phyloP scores from a whole-genome alignment of 306 rosid species.

The Parietaria judaica region DNA sequence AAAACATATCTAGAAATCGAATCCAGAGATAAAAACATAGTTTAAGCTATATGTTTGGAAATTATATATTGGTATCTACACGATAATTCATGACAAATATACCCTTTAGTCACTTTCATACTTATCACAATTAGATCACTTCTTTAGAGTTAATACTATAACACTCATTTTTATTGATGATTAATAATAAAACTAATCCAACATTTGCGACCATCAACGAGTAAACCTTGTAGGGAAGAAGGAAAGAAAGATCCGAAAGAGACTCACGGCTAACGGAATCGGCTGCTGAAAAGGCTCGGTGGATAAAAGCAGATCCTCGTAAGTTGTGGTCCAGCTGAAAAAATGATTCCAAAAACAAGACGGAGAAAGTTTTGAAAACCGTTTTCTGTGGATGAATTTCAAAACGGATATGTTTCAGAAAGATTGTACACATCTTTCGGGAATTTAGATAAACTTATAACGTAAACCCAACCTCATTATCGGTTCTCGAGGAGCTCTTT shows the following conservation, averaged over 20 bases:
- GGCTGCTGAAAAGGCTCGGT: conserved; percentile 39
- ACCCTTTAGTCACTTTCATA: no score
- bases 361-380: background rate
- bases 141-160: no score
- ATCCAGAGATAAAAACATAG: no score
- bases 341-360: conserved; percentile 3
- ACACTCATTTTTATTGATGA: no score
- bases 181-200: no score
- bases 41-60: no score
- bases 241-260: background rate
- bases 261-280: conserved; percentile 40
- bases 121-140: no score
- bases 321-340: conserved; percentile 45
- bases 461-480: conserved; percentile 40
- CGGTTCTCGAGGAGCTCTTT: conserved; percentile 38
- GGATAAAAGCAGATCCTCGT: conserved; percentile 40
- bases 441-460: background rate
- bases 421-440: background rate
- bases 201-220: background rate
- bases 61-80: no score
- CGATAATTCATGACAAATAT: no score
- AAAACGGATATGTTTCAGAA: background rate
- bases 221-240: conserved; percentile 4
- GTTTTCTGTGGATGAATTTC: background rate
- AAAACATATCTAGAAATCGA: no score